Evolutionary conservation across 768 basidiomycete species (phyloP), one percentile per base, ranked within the genome.

Genomic region (Lepiota brunneoincarnata): DNA sequence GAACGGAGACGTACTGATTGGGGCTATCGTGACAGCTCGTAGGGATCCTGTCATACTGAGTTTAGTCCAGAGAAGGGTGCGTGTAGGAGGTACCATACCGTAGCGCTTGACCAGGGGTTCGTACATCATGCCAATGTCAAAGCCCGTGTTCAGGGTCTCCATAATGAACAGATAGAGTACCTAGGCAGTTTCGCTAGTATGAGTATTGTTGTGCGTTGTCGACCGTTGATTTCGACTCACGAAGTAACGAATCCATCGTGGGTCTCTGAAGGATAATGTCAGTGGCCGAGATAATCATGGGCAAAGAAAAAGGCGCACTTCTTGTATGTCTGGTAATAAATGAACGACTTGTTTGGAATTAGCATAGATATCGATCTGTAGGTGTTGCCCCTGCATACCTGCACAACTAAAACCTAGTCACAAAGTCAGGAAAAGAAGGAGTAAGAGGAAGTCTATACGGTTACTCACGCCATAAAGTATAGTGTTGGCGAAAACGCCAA

Each of bases 121-220:
- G 40, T 73, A 80, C 62, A 79, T 70, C 61, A 78, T 71, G 5
- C 67, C 69, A 44, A 79, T 74, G 57, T 75, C 71, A 51, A 70
- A 72, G 7, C 61, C 75, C 2, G 76, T 76, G 52, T 78, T 78
- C 2, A 73, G 39, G 0, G 74, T 72, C 49, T 78, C 77, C n/a
- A 72, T 52, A 15, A 72, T 36, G 57, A 80, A 77, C 7, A 79
- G 59, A 53, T 72, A 75, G 20, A 72, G 51, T 6, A 78, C 72
- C 75, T 77, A 58, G 23, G 37, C 20, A 2, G 4, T n/a, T 28
- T 11, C n/a, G n/a, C 12, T 28, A 10, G 14, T 31, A 10, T 40
- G 37, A 50, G 37, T 18, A 26, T 9, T 11, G 1, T 15, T 36
- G 26, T 6, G 12, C n/a, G 11, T 35, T 23, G 18, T 40, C 15